Base-by-base conservation (phyloP, 2,329 filamentous ascomycete species). In the Ceratocystis alfenasii region DNA sequence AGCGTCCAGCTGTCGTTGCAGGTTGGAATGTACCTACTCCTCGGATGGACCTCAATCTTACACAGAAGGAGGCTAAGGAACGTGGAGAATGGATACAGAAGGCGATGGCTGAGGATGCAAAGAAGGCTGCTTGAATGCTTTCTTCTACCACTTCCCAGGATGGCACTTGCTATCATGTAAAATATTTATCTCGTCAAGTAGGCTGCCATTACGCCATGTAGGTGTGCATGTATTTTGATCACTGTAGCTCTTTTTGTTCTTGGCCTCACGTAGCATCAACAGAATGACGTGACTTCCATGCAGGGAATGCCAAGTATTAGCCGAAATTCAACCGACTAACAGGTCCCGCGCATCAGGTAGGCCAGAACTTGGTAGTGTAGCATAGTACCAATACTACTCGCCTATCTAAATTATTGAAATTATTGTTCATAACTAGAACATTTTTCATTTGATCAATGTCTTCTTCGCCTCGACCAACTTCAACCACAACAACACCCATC, bases 1-100 rank as follows among this genome's bases (percentile, higher is more conserved):
- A 82, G 69, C 82, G 90, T 1, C 85, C 87, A 0, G 90, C 80
- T 1, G 82, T 92, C 20, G 84, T 93, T 76, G 89, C 87, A 75
- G 91, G 89, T 22, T 79, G 85, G 65, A 80, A 93, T 75, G 84
- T 93, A 12, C 89, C 89, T 2, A 78, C 81, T 10, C 81, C 76
- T 36, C 83, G 91, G 71, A 86, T 80, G 70, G 69, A 77, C 15
- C 71, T 75, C 68, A 75, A 75, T 53, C 68, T 78, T 70, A 76
- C 74, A 0, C 78, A 80, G 65, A 80, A 81, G 69, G 78, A 81
- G 70, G 86, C 83, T 7, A 79, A 75, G 36, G 73, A 78, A 65
- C 71, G 76, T n/a, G 78, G 78, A 66, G 74, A 74, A 17, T 92
- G 88, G 88, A 80, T 93, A 22, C 82, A 88, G 75, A 72, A 78